Evolutionary conservation across 2,329 filamentous ascomycete species (phyloP), one percentile per base, ranked within the genome.

Genomic region (Cercospora beticola): DNA sequence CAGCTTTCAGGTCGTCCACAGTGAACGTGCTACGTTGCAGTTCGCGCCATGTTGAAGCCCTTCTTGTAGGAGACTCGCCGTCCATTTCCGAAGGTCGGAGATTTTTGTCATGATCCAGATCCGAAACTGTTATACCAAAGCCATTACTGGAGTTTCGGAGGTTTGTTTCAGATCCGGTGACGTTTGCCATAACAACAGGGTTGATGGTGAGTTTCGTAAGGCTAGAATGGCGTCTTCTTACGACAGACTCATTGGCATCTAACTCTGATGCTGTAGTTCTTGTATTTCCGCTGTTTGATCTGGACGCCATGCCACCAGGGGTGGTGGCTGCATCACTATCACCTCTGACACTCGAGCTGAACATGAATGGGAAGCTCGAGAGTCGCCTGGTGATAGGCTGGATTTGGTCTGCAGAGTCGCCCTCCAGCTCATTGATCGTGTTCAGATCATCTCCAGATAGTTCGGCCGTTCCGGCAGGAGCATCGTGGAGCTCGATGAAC

Each of bases 61-160:
- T 64, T 52, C 66, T 52, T 40, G 66, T 64, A 12, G 66, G 66
- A 23, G 66, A 68, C 31, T 65, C 66, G 46, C 40, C 63, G n/a
- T 68, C 66, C 66, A 68, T 62, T 36, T 68, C 66, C 33, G 46
- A 58, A 10, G 62, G 52, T 43, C 54, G 12, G 52, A 26, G 23
- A 56, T 56, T 14, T 9, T 46, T 31, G 33, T 49, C 36, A 10
- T 49, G 40, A 23, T 65, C 14, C 16, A 23, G 46, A 23, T 26
- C 57, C 36, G 62, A 58, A 16, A 59, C 23, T 16, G 26, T 49
- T 28, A 31, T 31, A 31, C 30, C 28, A 36, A 30, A 30, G 18
- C n/a, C 28, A 36, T 36, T 26, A 36, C 10, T 40, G 16, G 43
- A 56, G 49, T 26, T 36, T n/a, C 16, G 56, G 28, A 59, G 16